Evolutionary conservation across 768 basidiomycete genomes (phyloP).

Genomic region (Mycena haematopus): DNA sequence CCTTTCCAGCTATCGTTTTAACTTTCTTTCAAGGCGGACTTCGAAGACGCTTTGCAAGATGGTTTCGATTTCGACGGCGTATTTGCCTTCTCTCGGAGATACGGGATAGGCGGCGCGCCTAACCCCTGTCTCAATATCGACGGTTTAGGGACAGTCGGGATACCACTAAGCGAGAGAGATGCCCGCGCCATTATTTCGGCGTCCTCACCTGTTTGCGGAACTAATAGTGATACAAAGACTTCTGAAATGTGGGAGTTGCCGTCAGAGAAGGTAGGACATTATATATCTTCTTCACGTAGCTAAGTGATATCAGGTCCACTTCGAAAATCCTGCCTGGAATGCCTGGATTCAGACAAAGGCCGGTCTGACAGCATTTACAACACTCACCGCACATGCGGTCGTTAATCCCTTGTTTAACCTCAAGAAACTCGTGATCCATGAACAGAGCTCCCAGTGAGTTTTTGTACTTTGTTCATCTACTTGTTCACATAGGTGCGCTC

Average conservation of each 20-base stretch:
- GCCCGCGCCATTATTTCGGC: conserved; percentile 38
- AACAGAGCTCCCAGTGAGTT: conserved; percentile 13
- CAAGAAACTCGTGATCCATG: conserved; percentile 23
- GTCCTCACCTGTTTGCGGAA: conserved; percentile 19
- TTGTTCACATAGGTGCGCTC: neutral
- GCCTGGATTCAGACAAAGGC: conserved; percentile 23
- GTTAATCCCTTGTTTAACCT: conserved; percentile 11
- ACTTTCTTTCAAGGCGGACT: conserved; percentile 29
- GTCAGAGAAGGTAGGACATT: conserved; percentile 17
- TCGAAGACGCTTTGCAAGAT: conserved; percentile 30
- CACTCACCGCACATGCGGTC: conserved; percentile 6
- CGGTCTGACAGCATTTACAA: conserved; percentile 15
- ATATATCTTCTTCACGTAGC: neutral
- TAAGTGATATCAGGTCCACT: conserved; percentile 20
- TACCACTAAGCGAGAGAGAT: conserved; percentile 45
- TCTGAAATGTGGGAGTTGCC: conserved; percentile 24
- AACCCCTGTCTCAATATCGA: conserved; percentile 44
- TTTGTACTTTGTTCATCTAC: too few relatives aligned
- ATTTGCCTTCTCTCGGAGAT: conserved; percentile 33
- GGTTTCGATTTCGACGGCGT: conserved; percentile 33
- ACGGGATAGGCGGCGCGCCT: conserved; percentile 36
- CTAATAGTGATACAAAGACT: neutral
- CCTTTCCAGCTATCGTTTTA: too few relatives aligned
- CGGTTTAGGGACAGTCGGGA: conserved; percentile 45
- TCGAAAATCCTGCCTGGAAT: conserved; percentile 28